Base-by-base conservation (phyloP, 495 filamentous ascomycete species). In the Aspergillus wentii region DNA sequence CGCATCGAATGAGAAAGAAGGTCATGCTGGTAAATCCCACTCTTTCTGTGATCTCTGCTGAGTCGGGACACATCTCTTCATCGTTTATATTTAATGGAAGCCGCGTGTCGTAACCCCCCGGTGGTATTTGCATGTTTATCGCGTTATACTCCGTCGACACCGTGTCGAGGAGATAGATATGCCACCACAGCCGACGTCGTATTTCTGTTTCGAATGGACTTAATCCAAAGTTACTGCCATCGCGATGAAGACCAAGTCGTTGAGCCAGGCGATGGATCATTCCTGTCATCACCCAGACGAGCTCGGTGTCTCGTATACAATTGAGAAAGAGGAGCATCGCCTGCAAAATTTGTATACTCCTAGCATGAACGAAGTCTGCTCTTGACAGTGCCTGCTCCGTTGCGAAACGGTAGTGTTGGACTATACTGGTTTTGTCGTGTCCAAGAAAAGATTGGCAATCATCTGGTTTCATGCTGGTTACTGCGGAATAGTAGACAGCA, bases 131-230 rank as follows among this genome's bases (percentile, higher is more conserved):
- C n/a, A n/a, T n/a, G n/a, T n/a, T n/a, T n/a, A n/a, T n/a, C n/a
- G n/a, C n/a, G n/a, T n/a, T n/a, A n/a, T n/a, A n/a, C n/a, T n/a
- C n/a, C n/a, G n/a, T n/a, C n/a, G n/a, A n/a, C n/a, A n/a, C n/a
- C n/a, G n/a, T 58, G 48, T 89, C 85, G 5, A 88, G 55, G 11
- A 83, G 61, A 49, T 74, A 79, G 5, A 88, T 66, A 10, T 79
- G 72, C 75, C 83, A 86, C 76, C 85, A 90, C 5, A 88, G 56
- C 0, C 85, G 71, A 19, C 85, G 67, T 27, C 85, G 69, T 69
- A 86, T 81, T 48, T 90, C 85, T 8, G 75, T 68, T 33, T 88
- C 79, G 47, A 86, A 84, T 0, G 82, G 77, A 1, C 59, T 60
- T 0, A 84, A 57, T 27, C 71, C 68, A 33, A 83, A 82, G 45